Evolutionary conservation across 768 basidiomycete species (phyloP).

Genomic region (Imleria badia): DNA sequence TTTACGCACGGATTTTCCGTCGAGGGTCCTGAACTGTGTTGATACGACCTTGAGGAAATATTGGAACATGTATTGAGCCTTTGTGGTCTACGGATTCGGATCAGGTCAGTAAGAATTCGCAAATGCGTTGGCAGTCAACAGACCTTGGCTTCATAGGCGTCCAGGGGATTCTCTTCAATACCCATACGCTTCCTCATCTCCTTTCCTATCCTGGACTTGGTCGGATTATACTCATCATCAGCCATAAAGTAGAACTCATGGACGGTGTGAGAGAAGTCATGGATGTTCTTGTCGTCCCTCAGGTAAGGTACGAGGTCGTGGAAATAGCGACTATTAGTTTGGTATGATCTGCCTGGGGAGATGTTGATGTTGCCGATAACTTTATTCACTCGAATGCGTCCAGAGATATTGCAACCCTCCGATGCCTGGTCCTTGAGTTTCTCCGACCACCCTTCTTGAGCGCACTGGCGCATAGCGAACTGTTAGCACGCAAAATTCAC

Average conservation of each 20-base stretch:
- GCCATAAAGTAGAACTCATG: conserved; percentile 77
- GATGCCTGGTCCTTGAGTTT: conserved; percentile 88
- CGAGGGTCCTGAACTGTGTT: conserved; percentile 86
- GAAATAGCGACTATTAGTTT: conserved; percentile 71
- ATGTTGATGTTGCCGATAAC: conserved; percentile 95
- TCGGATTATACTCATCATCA: conserved; percentile 77
- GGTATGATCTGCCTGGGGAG: conserved; percentile 95
- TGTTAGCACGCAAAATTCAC: not conserved
- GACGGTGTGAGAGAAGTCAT: conserved; percentile 91
- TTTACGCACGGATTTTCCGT: conserved; percentile 59
- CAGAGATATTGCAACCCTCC: conserved; percentile 94
- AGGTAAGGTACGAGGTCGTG: conserved; percentile 95
- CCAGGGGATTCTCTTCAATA: conserved; percentile 74
- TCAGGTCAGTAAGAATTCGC: conserved; percentile 3
- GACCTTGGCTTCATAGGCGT: conserved; percentile 60
- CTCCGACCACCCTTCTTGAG: conserved; percentile 92
- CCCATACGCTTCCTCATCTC: conserved; percentile 73
- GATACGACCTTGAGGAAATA: conserved; percentile 99
- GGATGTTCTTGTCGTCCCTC: conserved; percentile 79
- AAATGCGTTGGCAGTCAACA: conserved; percentile 17
- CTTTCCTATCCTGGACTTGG: conserved; percentile 58
- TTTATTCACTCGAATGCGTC: conserved; percentile 93
- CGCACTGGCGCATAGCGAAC: conserved; percentile 57
- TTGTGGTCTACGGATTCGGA: conserved; percentile 55
- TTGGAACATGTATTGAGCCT: conserved; percentile 93